Evolutionary conservation across 805 yeast genomes (phyloP).

Genomic region (Diddensiella santjacobensis): DNA sequence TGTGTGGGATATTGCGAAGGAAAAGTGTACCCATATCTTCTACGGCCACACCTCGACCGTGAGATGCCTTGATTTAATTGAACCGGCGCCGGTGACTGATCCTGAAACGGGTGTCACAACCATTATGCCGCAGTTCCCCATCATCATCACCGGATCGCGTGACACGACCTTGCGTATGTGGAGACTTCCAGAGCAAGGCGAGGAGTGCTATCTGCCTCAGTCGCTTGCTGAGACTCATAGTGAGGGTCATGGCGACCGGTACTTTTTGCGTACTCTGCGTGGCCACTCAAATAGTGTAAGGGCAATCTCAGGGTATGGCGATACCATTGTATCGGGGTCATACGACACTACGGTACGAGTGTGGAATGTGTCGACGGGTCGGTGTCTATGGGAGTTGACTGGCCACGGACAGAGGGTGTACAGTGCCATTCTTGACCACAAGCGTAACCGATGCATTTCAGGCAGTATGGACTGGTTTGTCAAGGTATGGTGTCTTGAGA

Average conservation of each 20-base stretch:
- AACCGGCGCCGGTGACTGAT: slow-evolving; percentile 50
- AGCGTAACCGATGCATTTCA: slow-evolving; percentile 75
- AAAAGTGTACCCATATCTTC: slow-evolving; percentile 85
- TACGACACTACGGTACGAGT: slow-evolving; percentile 88
- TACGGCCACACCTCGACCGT: slow-evolving; percentile 92
- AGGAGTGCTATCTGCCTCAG: slow-evolving; percentile 25
- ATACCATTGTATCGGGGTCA: slow-evolving; percentile 80
- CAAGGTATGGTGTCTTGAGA: slow-evolving; percentile 81
- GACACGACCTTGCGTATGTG: slow-evolving; percentile 82
- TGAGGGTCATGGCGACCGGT: slow-evolving; percentile 45
- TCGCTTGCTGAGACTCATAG: slow-evolving; percentile 34
- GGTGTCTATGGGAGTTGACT: slow-evolving; percentile 64
- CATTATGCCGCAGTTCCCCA: slow-evolving; percentile 58
- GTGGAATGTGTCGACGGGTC: slow-evolving; percentile 79
- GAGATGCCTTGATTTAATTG: slow-evolving; percentile 80
- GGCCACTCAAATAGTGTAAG: slow-evolving; percentile 84
- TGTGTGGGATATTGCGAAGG: slow-evolving; percentile 85
- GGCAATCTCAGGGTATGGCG: slow-evolving; percentile 81
- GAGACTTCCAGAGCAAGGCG: slow-evolving; percentile 59
- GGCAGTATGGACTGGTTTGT: slow-evolving; percentile 90
- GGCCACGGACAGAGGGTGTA: slow-evolving; percentile 90
- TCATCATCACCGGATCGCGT: slow-evolving; percentile 83
- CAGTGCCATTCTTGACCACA: slow-evolving; percentile 77
- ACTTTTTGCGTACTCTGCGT: slow-evolving; percentile 59
- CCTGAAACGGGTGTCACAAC: slow-evolving; percentile 62